These are phyloP conservation scores for Aspergillus sp. DNA, from an alignment of 2,329 filamentous ascomycete species.

Conservation along the genomic window DNA sequence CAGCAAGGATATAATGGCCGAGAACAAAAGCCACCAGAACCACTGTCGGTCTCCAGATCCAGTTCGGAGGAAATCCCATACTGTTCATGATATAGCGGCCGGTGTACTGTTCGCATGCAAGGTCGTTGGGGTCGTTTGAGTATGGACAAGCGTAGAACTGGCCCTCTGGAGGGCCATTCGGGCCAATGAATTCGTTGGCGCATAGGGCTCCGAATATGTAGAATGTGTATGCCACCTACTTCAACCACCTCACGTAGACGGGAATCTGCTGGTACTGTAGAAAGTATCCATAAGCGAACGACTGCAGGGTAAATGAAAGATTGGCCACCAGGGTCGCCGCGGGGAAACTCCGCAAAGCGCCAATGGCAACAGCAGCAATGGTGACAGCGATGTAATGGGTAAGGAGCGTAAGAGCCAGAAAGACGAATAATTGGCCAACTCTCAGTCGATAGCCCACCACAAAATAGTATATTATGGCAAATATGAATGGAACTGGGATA, in stretches of 20 bases:
- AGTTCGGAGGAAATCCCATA: conserved; percentile 57
- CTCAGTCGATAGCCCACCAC: conserved; percentile 64
- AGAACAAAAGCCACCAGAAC: conserved; percentile 53
- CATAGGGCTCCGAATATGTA: conserved; percentile 63
- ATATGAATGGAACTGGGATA: conserved; percentile 61
- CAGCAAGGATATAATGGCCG: conserved; percentile 54
- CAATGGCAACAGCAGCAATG: conserved; percentile 59
- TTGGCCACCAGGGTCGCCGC: conserved; percentile 65
- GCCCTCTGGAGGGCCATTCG: conserved; percentile 34
- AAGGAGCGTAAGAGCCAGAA: conserved; percentile 58
- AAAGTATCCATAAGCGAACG: conserved; percentile 67
- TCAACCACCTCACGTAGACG: conserved; percentile 69
- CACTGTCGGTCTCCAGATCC: conserved; percentile 59
- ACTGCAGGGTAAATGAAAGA: conserved; percentile 62
- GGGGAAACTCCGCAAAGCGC: conserved; percentile 57
- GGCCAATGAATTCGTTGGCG: conserved; percentile 58
- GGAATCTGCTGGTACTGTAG: conserved; percentile 65
- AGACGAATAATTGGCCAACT: conserved; percentile 58
- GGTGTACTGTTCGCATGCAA: conserved; percentile 58
- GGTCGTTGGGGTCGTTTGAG: conserved; percentile 52
- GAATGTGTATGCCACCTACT: conserved; percentile 36
- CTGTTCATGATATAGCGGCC: conserved; percentile 60
- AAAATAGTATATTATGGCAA: conserved; percentile 64
- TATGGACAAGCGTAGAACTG: conserved; percentile 65
- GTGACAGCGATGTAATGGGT: conserved; percentile 66